These are phyloP conservation scores for Penicillium polonicum DNA, from an alignment of 2,329 filamentous ascomycete genomes.

Conservation along the genomic window DNA sequence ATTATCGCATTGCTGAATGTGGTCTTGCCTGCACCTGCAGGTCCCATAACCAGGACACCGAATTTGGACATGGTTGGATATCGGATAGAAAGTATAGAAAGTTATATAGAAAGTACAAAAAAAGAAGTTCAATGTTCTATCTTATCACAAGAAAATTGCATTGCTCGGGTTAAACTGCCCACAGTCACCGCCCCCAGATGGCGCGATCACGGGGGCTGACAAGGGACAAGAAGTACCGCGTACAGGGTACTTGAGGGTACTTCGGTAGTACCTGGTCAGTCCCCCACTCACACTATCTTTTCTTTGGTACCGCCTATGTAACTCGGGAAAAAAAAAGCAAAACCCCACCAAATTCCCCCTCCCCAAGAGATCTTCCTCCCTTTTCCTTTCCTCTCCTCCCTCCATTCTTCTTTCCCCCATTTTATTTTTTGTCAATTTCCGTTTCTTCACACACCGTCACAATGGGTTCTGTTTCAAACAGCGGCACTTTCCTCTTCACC, in stretches of 20 bases:
- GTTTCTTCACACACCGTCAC: constrained; percentile 39
- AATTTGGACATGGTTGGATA: constrained; percentile 75
- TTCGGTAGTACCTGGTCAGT: constrained; percentile 7
- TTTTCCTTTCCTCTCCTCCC: constrained; percentile 29
- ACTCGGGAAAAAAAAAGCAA: constrained; percentile 16
- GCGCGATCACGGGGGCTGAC: constrained; percentile 31
- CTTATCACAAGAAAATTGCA: constrained; percentile 24
- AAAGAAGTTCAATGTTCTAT: constrained; percentile 8
- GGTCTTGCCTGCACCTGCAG: constrained; percentile 92
- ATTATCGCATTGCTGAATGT: constrained; percentile 95
- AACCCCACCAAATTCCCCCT: constrained; percentile 27
- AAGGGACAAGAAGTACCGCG: constrained; percentile 16
- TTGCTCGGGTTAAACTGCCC: constrained; percentile 22
- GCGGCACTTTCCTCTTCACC: constrained; percentile 80
- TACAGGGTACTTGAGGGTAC: constrained; percentile 12
- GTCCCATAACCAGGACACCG: constrained; percentile 92
- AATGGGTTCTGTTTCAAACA: constrained; percentile 60
- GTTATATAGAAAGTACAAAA: not conserved
- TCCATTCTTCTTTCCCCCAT: constrained; percentile 14
- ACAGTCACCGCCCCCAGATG: constrained; percentile 27
- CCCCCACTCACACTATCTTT: constrained; percentile 3
- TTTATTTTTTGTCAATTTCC: constrained; percentile 22
- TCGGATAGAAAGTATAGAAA: not conserved
- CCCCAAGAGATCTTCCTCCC: constrained; percentile 23
- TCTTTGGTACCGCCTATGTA: constrained; percentile 15